phyloP scores from a whole-genome alignment of 2,329 filamentous ascomycete species.

The Xylariaceae sp. region DNA sequence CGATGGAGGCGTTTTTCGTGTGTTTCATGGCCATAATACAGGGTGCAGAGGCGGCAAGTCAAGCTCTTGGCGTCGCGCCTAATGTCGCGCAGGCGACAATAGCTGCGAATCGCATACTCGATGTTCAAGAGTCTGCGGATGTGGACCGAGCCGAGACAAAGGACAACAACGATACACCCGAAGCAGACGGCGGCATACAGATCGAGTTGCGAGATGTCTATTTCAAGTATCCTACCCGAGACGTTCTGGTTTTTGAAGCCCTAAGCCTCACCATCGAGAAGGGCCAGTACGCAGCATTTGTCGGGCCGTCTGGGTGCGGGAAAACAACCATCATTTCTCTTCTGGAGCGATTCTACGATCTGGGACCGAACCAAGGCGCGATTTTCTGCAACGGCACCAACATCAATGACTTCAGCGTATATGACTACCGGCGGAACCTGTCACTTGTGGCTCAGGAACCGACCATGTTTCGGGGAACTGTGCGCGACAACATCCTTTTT shows the following conservation, averaged over 20 bases:
- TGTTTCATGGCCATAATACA: slow-evolving; percentile 67
- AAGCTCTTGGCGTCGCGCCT: slow-evolving; percentile 64
- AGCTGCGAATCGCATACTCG: slow-evolving; percentile 60
- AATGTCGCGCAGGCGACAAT: slow-evolving; percentile 59
- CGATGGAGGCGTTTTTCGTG: slow-evolving; percentile 49
- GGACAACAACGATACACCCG: slow-evolving; percentile 32
- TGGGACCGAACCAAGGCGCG: slow-evolving; percentile 53
- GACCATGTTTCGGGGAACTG: slow-evolving; percentile 64
- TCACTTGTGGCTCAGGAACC: slow-evolving; percentile 74
- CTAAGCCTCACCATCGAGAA: slow-evolving; percentile 63
- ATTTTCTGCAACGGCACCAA: slow-evolving; percentile 64
- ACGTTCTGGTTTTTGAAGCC: slow-evolving; percentile 58
- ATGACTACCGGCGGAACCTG: slow-evolving; percentile 62
- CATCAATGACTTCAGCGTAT: slow-evolving; percentile 58
- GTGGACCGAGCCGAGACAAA: not conserved
- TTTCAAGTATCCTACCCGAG: slow-evolving; percentile 60
- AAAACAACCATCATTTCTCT: slow-evolving; percentile 70
- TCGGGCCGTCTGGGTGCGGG: slow-evolving; percentile 69
- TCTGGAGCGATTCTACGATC: slow-evolving; percentile 69
- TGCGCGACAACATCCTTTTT: slow-evolving; percentile 67
- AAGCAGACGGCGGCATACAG: slow-evolving; percentile 49
- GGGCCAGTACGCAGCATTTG: slow-evolving; percentile 68
- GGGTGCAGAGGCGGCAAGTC: slow-evolving; percentile 65
- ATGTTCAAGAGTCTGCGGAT: slow-evolving; percentile 43
- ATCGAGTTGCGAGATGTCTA: slow-evolving; percentile 56